phyloP scores from a whole-genome alignment of 2,329 filamentous ascomycete species.

The Lasiodiplodia citricola region DNA sequence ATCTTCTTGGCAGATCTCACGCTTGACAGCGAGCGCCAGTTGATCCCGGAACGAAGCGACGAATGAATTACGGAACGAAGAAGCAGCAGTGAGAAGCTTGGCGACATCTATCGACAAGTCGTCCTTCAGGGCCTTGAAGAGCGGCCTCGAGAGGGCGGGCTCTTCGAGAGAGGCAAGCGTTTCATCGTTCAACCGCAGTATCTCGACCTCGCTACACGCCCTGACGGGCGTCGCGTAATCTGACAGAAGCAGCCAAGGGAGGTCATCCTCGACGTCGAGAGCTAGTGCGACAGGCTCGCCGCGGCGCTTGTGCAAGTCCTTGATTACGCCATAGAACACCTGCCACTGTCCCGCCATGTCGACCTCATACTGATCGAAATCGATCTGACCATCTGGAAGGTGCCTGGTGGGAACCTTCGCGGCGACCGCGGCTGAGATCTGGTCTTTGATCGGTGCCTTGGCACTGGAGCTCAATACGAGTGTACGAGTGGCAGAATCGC shows the following conservation, averaged over 20 bases:
- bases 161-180: conserved; percentile 42
- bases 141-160: conserved; percentile 34
- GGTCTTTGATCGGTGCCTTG: conserved; percentile 71
- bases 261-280: conserved; percentile 71
- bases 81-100: conserved; percentile 70
- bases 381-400: conserved; percentile 67
- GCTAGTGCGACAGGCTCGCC: conserved; percentile 81
- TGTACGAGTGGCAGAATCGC: conserved; percentile 24
- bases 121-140: conserved; percentile 52
- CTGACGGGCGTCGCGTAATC: conserved; percentile 81
- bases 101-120: conserved; percentile 61
- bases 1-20: conserved; percentile 76
- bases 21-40: conserved; percentile 69
- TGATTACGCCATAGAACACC: conserved; percentile 82
- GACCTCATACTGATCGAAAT: conserved; percentile 75
- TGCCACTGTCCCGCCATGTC: conserved; percentile 86
- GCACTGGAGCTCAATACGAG: conserved; percentile 18
- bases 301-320: conserved; percentile 84
- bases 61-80: conserved; percentile 72
- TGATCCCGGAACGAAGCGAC: conserved; percentile 71
- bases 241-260: conserved; percentile 84
- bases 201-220: conserved; percentile 78
- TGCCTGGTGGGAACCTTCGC: conserved; percentile 70
- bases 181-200: conserved; percentile 70
- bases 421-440: conserved; percentile 74